phyloP scores from a whole-genome alignment of 169 alveolate species.

The Eimeria necatrix region DNA sequence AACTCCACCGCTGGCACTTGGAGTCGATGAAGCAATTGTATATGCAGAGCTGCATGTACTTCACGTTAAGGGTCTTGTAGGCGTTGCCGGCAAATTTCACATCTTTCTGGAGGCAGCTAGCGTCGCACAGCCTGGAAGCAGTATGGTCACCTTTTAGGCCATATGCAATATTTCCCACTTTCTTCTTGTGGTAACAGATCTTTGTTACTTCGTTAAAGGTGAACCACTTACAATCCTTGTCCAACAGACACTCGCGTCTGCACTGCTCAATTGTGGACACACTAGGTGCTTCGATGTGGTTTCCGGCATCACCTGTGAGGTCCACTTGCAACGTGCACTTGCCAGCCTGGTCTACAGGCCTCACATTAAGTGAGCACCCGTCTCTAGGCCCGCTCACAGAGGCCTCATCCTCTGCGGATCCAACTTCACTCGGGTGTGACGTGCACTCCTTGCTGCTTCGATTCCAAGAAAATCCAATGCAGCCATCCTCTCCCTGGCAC shows the following conservation, averaged over 20 bases:
- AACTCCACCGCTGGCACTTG: background rate
- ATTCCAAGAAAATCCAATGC: conserved; percentile 26
- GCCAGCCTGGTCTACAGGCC: conserved; percentile 9
- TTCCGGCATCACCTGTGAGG: background rate
- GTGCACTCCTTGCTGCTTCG: background rate
- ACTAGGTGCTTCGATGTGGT: background rate
- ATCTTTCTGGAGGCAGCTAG: background rate
- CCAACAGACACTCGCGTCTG: background rate
- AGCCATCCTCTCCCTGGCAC: background rate
- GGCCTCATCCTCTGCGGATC: background rate
- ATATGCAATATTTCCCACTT: background rate
- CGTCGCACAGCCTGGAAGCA: background rate
- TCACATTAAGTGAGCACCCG: background rate
- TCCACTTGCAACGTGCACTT: background rate
- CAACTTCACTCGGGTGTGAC: background rate
- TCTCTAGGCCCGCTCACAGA: conserved; percentile 13
- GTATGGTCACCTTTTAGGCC: background rate
- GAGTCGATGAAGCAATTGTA: background rate
- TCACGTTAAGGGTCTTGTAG: background rate
- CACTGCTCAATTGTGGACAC: background rate
- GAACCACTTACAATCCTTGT: background rate
- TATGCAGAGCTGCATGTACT: background rate
- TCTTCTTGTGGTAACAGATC: background rate
- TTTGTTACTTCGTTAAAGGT: background rate
- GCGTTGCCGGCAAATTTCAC: background rate